These are phyloP conservation scores for Xylariaceae sp. DNA, from an alignment of 2,329 filamentous ascomycete species.

Conservation along the genomic window DNA sequence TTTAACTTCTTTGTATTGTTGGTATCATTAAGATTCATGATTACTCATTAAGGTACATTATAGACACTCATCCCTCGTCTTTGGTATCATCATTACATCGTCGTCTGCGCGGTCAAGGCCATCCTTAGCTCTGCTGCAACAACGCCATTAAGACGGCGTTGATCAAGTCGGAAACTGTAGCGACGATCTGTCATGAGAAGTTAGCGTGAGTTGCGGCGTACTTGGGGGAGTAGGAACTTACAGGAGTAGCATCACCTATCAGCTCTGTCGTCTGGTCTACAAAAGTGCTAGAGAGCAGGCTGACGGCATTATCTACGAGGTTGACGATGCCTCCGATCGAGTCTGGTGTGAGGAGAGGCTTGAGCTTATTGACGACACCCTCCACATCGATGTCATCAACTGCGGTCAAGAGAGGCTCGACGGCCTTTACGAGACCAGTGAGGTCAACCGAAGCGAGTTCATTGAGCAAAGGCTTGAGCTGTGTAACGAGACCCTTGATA, in stretches of 20 bases:
- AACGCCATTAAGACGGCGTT: slow-evolving; percentile 28
- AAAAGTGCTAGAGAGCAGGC: slow-evolving; percentile 36
- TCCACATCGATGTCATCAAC: slow-evolving; percentile 38
- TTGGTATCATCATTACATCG: not conserved
- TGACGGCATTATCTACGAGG: slow-evolving; percentile 37
- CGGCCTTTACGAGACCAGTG: slow-evolving; percentile 29
- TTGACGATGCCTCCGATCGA: slow-evolving; percentile 34
- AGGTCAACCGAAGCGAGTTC: slow-evolving; percentile 24
- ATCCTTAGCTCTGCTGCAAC: not conserved
- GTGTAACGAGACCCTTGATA: slow-evolving; percentile 33
- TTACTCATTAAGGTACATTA: not conserved
- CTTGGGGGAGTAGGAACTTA: slow-evolving; percentile 22
- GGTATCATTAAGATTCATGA: not conserved
- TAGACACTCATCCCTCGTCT: not conserved
- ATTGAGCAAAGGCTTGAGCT: slow-evolving; percentile 34
- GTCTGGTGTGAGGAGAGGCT: slow-evolving; percentile 38
- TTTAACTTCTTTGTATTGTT: not conserved
- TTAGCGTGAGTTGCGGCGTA: slow-evolving; percentile 6
- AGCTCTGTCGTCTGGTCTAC: slow-evolving; percentile 40
- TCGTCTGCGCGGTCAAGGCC: too few relatives aligned
- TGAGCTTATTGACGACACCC: slow-evolving; percentile 32
- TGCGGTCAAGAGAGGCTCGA: slow-evolving; percentile 35
- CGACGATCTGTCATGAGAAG: slow-evolving; percentile 21
- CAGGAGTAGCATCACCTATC: slow-evolving; percentile 40
- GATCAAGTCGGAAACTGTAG: slow-evolving; percentile 28